These are phyloP conservation scores for Syncephalastrum sp. DNA, from an alignment of 371 early-diverging fungal species.

Conservation along the genomic window DNA sequence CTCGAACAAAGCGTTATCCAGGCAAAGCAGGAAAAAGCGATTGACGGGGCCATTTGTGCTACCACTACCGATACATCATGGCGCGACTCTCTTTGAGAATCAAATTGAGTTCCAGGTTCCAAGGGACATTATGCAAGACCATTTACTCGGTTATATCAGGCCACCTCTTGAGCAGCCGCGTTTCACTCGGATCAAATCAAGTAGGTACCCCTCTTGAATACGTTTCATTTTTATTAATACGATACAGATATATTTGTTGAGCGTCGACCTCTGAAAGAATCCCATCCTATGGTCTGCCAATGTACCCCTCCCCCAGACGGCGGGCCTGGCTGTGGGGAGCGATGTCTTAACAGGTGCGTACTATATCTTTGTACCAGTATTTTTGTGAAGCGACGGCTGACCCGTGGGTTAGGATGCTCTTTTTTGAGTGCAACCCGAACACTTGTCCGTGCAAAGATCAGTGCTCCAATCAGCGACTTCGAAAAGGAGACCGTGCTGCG, in stretches of 20 bases:
- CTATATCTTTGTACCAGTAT: not conserved
- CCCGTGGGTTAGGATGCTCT: slow-evolving; percentile 51
- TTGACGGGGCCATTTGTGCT: slow-evolving; percentile 21
- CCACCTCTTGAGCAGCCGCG: slow-evolving; percentile 16
- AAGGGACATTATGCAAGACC: slow-evolving; percentile 44
- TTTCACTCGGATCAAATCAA: slow-evolving; percentile 34
- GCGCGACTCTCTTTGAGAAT: slow-evolving; percentile 30
- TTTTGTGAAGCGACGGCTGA: not conserved
- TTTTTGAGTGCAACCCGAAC: slow-evolving; percentile 75
- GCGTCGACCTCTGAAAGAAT: slow-evolving; percentile 53
- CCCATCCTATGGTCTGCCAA: slow-evolving; percentile 55
- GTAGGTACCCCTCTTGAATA: slow-evolving; percentile 15
- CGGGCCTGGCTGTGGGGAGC: slow-evolving; percentile 65
- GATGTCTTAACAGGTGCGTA: slow-evolving; percentile 70
- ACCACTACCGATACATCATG: slow-evolving; percentile 58
- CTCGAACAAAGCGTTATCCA: not conserved
- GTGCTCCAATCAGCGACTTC: slow-evolving; percentile 80
- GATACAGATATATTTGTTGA: slow-evolving; percentile 71
- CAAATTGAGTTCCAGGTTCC: slow-evolving; percentile 48
- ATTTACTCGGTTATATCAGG: slow-evolving; percentile 28
- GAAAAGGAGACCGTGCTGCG: slow-evolving; percentile 50
- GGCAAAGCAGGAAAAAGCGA: slow-evolving; percentile 9
- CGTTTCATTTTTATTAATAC: not conserved
- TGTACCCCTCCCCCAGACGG: slow-evolving; percentile 63
- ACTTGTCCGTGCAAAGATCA: slow-evolving; percentile 68